Percentiles rank a stretch among this genome's conserved stretches.
Conservation (phyloP, 495 filamentous ascomycete species). For the Extremus antarcticus region DNA sequence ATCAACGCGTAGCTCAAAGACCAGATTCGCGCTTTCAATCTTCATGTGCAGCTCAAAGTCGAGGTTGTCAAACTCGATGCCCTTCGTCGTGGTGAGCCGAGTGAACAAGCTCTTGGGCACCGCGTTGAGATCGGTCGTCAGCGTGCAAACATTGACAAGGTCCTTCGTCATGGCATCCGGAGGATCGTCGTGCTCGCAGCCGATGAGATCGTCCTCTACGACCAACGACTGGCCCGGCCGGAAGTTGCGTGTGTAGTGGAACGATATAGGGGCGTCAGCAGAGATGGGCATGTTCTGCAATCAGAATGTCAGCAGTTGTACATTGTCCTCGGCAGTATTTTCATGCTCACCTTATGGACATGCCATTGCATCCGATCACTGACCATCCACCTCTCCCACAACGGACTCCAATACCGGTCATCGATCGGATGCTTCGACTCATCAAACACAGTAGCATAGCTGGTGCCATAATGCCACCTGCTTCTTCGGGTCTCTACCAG, state of each 20-base stretch:
- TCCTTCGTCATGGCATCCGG: slow-evolving; percentile 35
- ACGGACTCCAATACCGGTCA: slow-evolving; percentile 62
- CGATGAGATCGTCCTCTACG: slow-evolving; percentile 65
- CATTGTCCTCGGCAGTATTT: no score
- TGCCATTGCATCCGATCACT: slow-evolving; percentile 73
- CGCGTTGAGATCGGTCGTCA: slow-evolving; percentile 60
- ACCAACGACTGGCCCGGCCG: slow-evolving; percentile 51
- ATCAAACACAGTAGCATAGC: slow-evolving; percentile 65
- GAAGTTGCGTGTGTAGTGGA: slow-evolving; percentile 73
- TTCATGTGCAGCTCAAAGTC: slow-evolving; percentile 69
- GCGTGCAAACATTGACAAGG: slow-evolving; percentile 59
- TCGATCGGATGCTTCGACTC: slow-evolving; percentile 53
- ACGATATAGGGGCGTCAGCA: slow-evolving; percentile 54
- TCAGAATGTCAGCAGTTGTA: neutral
- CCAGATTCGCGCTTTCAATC: slow-evolving; percentile 57
- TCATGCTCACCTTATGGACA: slow-evolving; percentile 58
- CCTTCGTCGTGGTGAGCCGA: slow-evolving; percentile 55
- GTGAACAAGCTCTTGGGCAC: slow-evolving; percentile 58
- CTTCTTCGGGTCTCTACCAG: slow-evolving; percentile 58
- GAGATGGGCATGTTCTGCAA: slow-evolving; percentile 55
- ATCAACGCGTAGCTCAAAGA: slow-evolving; percentile 64
- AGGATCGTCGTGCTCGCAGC: slow-evolving; percentile 52
- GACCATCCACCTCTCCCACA: slow-evolving; percentile 76
- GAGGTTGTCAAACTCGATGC: slow-evolving; percentile 62
- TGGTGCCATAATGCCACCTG: slow-evolving; percentile 67